Percentiles rank a stretch among this genome's conserved stretches.
These are phyloP conservation scores for Tulasnella sp. DNA, from an alignment of 768 basidiomycete genomes.

Conservation along the genomic window DNA sequence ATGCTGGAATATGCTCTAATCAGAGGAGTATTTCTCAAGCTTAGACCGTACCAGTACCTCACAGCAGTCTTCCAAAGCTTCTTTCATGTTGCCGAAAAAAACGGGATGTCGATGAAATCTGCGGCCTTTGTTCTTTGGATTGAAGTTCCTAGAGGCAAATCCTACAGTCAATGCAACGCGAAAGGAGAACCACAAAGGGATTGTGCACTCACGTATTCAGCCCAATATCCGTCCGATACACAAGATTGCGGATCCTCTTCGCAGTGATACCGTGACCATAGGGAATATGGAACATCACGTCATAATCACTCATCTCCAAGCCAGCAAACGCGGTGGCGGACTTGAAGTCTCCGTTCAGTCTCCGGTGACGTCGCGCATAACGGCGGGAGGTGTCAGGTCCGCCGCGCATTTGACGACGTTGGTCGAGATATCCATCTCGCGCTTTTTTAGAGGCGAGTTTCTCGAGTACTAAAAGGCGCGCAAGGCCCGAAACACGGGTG, in stretches of 20 bases:
- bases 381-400: conserved; percentile 40
- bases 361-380: conserved; percentile 38
- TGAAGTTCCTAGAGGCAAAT: conserved; percentile 37
- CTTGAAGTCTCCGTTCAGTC: conserved; percentile 52
- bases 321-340: conserved; percentile 41
- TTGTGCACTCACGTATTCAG: not conserved
- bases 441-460: conserved; percentile 46
- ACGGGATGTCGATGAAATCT: conserved; percentile 60
- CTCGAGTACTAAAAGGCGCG: conserved; percentile 58
- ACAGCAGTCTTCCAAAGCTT: conserved; percentile 59
- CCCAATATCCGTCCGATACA: conserved; percentile 50
- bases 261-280: conserved; percentile 61
- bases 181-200: not conserved
- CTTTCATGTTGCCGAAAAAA: conserved; percentile 56
- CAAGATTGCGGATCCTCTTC: conserved; percentile 50
- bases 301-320: conserved; percentile 56
- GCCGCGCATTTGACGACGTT: conserved; percentile 49
- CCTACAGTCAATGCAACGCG: not conserved
- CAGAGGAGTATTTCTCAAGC: not conserved
- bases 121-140: conserved; percentile 58
- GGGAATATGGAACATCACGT: conserved; percentile 54
- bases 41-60: conserved; percentile 39
- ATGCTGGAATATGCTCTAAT: conserved; percentile 36
- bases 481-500: conserved; percentile 54
- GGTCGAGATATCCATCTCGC: conserved; percentile 47